Conservation (phyloP, 2,329 filamentous ascomycete species). For the Escovopsis sp. region DNA sequence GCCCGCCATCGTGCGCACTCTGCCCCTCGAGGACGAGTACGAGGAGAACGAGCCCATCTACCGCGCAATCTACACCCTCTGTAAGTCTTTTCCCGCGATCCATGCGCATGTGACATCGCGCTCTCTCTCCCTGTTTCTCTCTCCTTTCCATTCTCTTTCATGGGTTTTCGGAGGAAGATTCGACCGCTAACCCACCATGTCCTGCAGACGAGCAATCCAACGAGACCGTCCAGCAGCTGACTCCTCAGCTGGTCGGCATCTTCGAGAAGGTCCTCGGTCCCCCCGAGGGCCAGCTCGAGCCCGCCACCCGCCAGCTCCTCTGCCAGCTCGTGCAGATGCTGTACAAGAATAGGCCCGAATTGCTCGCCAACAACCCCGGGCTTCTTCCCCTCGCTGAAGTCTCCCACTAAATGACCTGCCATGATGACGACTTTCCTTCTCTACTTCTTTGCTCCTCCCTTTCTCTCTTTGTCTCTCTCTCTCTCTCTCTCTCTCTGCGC, state of each 20-base stretch:
- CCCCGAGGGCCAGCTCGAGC: conserved; percentile 61
- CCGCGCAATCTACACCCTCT: conserved; percentile 77
- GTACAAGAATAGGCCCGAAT: conserved; percentile 20
- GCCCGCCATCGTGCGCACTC: conserved; percentile 58
- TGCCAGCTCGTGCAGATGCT: conserved; percentile 43
- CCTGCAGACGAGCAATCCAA: conserved; percentile 50
- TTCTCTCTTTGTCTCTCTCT: not conserved
- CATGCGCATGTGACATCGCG: not conserved
- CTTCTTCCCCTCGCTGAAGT: conserved; percentile 17
- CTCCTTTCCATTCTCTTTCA: no score
- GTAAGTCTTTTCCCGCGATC: conserved; percentile 30
- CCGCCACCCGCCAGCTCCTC: conserved; percentile 52
- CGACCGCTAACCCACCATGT: not conserved
- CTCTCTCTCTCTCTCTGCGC: not conserved
- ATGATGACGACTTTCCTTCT: not conserved
- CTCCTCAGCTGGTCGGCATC: conserved; percentile 51
- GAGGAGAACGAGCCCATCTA: conserved; percentile 95
- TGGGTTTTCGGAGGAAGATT: no score
- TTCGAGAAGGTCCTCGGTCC: conserved; percentile 58
- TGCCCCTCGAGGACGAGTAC: conserved; percentile 84
- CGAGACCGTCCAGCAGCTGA: conserved; percentile 52
- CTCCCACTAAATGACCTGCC: conserved; percentile 3
- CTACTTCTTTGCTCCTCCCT: no score
- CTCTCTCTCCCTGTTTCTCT: no score
- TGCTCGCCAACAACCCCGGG: conserved; percentile 17